phyloP scores from a whole-genome alignment of 176 grass and related monocot species.

The Oryza brachyantha region DNA sequence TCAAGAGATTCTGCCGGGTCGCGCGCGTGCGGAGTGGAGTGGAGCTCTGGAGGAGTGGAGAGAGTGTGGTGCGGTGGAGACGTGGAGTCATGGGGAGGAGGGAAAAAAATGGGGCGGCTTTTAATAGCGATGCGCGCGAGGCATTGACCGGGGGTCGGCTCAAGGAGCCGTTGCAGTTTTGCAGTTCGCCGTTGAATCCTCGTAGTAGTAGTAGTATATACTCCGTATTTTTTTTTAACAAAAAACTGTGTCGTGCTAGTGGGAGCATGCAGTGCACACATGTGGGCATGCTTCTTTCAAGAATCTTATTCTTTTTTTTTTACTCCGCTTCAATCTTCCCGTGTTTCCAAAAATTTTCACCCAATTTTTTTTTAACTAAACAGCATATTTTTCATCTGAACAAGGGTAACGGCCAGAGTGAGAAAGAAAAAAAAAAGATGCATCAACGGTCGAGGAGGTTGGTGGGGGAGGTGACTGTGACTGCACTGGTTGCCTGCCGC shows the following conservation, averaged over 20 bases:
- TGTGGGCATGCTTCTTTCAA: no score
- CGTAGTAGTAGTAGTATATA: no score
- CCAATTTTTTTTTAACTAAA: no score
- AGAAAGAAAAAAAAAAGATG: neutral
- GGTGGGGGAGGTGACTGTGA: neutral
- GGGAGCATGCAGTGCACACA: no score
- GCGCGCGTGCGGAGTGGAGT: neutral
- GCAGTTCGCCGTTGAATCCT: neutral
- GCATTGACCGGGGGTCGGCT: constrained; percentile 11
- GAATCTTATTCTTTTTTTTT: no score
- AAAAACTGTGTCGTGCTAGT: no score
- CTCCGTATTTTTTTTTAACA: neutral
- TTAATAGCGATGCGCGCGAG: constrained; percentile 12
- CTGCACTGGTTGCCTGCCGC: no score
- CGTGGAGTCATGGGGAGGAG: neutral
- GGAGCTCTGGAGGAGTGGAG: no score
- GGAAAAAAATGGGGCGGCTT: constrained; percentile 3
- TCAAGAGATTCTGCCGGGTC: neutral
- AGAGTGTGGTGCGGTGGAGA: neutral
- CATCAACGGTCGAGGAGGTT: constrained; percentile 25
- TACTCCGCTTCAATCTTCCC: no score
- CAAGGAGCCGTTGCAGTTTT: constrained; percentile 42
- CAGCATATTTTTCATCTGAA: no score
- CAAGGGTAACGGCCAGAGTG: neutral
- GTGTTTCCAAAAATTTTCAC: no score